Evolutionary conservation across 108 stramenopile species (phyloP).

Genomic region (Epipyxis sp.): DNA sequence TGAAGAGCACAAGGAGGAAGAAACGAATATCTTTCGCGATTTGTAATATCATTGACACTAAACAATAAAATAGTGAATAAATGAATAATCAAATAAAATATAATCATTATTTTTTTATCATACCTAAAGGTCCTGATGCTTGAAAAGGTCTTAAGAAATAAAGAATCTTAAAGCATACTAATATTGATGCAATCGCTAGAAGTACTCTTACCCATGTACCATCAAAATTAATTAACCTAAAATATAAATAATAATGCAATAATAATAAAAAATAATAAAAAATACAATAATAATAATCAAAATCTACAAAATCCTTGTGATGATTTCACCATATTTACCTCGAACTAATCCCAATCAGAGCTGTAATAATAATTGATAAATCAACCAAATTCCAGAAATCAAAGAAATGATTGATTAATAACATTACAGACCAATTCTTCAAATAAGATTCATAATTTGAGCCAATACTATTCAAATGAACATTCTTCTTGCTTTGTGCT

Average conservation of each 20-base stretch:
- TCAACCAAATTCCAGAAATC: no score
- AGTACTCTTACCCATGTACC: neutral
- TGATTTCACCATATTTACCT: neutral
- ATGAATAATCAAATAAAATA: no score
- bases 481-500: no score
- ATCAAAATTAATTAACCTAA: neutral
- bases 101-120: no score
- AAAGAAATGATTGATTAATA: no score
- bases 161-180: slow-evolving; percentile 17
- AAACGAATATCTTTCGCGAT: slow-evolving; percentile 10
- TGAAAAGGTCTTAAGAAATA: slow-evolving; percentile 20
- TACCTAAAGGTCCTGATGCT: slow-evolving; percentile 2
- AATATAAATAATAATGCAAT: neutral
- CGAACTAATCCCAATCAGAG: neutral
- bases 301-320: neutral
- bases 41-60: slow-evolving; percentile 7
- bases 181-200: neutral
- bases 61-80: no score
- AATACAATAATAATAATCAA: neutral
- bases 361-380: no score
- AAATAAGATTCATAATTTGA: no score
- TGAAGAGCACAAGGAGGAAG: slow-evolving; percentile 7
- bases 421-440: no score
- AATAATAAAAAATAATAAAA: neutral
- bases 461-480: no score